A percentile compares a stretch with the other conserved stretches of the same genome.
These are phyloP conservation scores for Russula sp. DNA, from an alignment of 768 basidiomycete genomes.

Conservation along the genomic window DNA sequence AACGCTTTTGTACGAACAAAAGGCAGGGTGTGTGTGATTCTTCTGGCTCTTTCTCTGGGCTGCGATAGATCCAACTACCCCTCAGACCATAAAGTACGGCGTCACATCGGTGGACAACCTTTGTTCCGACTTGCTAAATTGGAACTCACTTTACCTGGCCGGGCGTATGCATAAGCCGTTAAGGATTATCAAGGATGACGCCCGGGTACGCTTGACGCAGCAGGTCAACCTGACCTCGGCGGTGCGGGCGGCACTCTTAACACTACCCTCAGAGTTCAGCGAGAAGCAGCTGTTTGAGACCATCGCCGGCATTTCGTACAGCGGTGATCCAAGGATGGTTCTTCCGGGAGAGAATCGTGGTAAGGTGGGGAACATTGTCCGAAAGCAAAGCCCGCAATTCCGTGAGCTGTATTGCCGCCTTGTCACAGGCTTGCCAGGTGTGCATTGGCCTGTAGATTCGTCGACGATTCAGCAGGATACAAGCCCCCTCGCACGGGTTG, in stretches of 20 bases:
- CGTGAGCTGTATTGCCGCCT: conserved; percentile 78
- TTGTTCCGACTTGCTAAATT: conserved; percentile 84
- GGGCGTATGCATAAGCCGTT: conserved; percentile 98
- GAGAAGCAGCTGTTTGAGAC: conserved; percentile 78
- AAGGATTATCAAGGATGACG: conserved; percentile 87
- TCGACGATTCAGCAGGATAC: conserved; percentile 66
- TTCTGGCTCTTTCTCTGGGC: background rate
- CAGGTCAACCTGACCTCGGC: conserved; percentile 92
- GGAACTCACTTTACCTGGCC: conserved; percentile 88
- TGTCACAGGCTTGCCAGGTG: conserved; percentile 71
- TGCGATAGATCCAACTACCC: background rate
- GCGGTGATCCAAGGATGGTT: conserved; percentile 89
- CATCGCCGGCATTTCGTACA: conserved; percentile 81
- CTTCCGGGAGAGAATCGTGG: conserved; percentile 90
- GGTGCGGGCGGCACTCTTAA: conserved; percentile 82
- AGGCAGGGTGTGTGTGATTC: conserved; percentile 67
- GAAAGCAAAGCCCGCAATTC: conserved; percentile 75
- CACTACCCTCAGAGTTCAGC: conserved; percentile 73
- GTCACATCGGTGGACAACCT: conserved; percentile 87
- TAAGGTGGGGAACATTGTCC: conserved; percentile 93
- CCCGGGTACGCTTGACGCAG: conserved; percentile 84
- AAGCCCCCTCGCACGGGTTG: conserved; percentile 55
- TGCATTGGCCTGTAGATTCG: conserved; percentile 55
- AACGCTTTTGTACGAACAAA: conserved; percentile 82
- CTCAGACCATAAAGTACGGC: conserved; percentile 91